Evolutionary conservation across 1,284 basidiomycete species (phyloP).

Genomic region (Malassezia caprae): DNA sequence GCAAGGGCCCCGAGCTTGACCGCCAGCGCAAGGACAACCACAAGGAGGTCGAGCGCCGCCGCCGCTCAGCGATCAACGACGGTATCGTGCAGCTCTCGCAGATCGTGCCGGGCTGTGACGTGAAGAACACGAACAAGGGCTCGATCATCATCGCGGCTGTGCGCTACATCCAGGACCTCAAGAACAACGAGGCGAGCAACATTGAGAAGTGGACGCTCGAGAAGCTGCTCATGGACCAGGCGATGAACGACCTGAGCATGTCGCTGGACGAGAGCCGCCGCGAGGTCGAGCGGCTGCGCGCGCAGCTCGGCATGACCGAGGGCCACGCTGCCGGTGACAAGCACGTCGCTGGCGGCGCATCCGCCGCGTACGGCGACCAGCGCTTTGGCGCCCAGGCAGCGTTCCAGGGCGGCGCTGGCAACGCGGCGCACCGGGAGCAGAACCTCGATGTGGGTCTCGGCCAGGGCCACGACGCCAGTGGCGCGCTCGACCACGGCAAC

Average conservation of each 20-base stretch:
- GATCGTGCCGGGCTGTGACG: conserved; percentile 69
- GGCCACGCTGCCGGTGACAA: not conserved
- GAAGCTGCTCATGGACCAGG: conserved; percentile 81
- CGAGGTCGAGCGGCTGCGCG: conserved; percentile 33
- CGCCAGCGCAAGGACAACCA: conserved; percentile 42
- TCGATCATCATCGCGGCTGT: conserved; percentile 71
- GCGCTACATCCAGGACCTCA: conserved; percentile 79
- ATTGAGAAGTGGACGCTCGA: conserved; percentile 85
- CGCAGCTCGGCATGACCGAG: conserved; percentile 23
- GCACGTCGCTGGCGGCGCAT: not conserved
- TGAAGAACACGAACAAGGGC: conserved; percentile 67
- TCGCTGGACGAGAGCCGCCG: conserved; percentile 32
- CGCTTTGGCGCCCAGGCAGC: conserved; percentile 9
- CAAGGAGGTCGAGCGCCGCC: conserved; percentile 90
- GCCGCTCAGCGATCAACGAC: conserved; percentile 86
- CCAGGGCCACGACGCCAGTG: conserved; percentile 12
- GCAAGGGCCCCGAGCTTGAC: conserved; percentile 33
- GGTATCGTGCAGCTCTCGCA: conserved; percentile 83
- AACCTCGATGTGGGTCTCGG: conserved; percentile 11
- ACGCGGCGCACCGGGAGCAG: conserved; percentile 4
- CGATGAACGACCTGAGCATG: conserved; percentile 40
- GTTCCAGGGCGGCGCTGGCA: conserved; percentile 5
- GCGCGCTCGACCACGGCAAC: conserved; percentile 8
- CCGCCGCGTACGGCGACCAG: conserved; percentile 7
- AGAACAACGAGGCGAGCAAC: conserved; percentile 77